Conservation (phyloP, 257 asterid species). For the Thymus mandschuricus region DNA sequence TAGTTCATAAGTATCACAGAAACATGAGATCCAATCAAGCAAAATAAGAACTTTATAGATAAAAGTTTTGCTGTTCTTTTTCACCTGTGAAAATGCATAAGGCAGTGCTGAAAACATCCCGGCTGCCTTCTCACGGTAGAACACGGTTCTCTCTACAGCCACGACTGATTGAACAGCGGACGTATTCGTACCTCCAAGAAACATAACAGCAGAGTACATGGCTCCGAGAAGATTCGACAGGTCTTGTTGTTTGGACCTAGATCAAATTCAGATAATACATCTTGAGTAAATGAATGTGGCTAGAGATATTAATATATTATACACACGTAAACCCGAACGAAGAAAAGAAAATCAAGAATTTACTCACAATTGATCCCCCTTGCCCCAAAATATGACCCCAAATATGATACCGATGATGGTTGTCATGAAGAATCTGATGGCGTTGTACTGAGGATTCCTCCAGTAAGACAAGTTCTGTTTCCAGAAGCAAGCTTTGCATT, state of each 20-base stretch:
- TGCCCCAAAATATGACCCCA: slow-evolving; percentile 76
- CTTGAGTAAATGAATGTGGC: background rate
- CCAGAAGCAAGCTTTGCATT: slow-evolving; percentile 88
- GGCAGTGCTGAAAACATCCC: slow-evolving; percentile 85
- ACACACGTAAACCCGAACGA: no score
- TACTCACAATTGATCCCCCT: slow-evolving; percentile 64
- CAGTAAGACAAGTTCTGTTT: slow-evolving; percentile 73
- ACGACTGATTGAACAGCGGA: slow-evolving; percentile 78
- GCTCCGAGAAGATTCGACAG: slow-evolving; percentile 71
- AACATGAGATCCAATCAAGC: background rate
- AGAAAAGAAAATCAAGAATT: background rate
- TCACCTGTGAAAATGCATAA: slow-evolving; percentile 76
- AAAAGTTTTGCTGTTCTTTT: background rate
- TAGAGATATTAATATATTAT: background rate
- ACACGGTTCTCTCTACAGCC: slow-evolving; percentile 79
- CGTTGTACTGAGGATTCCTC: slow-evolving; percentile 74
- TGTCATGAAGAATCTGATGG: slow-evolving; percentile 70
- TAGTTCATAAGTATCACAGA: slow-evolving; percentile 28
- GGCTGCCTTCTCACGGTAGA: slow-evolving; percentile 85
- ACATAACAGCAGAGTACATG: slow-evolving; percentile 78
- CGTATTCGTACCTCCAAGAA: slow-evolving; percentile 83
- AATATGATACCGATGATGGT: slow-evolving; percentile 61
- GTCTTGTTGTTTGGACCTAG: slow-evolving; percentile 75
- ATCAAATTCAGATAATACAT: background rate
- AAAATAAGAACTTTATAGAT: background rate